Percentiles rank a stretch among this genome's conserved stretches.
These are phyloP conservation scores for Cytauxzoon felis DNA, from an alignment of 169 alveolate genomes.

Conservation along the genomic window DNA sequence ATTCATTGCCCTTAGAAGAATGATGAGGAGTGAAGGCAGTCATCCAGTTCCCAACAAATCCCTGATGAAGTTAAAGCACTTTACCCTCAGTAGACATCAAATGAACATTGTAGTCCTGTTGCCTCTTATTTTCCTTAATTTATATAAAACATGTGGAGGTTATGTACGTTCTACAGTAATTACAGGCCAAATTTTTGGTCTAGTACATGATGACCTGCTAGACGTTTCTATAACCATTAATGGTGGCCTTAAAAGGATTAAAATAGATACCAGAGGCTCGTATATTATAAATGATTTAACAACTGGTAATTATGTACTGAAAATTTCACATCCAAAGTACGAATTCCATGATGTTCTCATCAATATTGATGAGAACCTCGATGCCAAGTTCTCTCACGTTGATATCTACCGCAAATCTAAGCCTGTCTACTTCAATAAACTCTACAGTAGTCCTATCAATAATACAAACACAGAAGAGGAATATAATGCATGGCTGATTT, in stretches of 20 bases:
- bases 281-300: not conserved
- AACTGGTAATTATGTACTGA: not conserved
- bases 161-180: not conserved
- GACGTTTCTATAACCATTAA: not conserved
- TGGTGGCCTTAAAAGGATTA: not conserved
- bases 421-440: not conserved
- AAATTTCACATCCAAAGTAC: not conserved
- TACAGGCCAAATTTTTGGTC: not conserved
- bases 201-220: not conserved
- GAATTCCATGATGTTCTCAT: constrained; percentile 2
- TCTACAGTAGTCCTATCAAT: not conserved
- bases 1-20: no score
- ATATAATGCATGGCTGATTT: not conserved
- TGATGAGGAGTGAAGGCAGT: no score
- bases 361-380: not conserved
- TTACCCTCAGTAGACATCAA: no score
- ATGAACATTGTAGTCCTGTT: no score
- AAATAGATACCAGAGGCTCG: not conserved
- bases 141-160: not conserved
- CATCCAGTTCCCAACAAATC: no score
- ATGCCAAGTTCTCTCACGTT: not conserved
- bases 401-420: not conserved
- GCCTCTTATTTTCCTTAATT: no score
- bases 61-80: no score
- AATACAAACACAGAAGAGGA: not conserved